phyloP scores from a whole-genome alignment of 129 eudicot genomes.

The Flaveria bidentis region DNA sequence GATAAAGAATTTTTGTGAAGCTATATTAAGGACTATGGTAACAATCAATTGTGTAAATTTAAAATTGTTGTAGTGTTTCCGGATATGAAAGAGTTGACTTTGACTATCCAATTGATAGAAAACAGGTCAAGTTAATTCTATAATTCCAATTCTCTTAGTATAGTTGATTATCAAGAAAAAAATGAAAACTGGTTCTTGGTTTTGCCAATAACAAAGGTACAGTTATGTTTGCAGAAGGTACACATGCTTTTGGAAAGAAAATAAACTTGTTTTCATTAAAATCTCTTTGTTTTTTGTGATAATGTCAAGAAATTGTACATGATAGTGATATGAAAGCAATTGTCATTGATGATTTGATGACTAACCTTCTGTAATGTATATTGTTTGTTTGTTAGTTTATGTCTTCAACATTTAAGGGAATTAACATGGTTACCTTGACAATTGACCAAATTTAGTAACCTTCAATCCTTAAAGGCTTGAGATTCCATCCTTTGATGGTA shows the following conservation, averaged over 20 bases:
- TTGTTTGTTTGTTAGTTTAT: constrained; percentile 20
- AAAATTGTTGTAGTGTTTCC: neutral
- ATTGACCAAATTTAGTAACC: neutral
- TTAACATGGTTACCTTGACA: neutral
- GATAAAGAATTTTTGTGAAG: neutral
- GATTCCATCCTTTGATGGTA: neutral
- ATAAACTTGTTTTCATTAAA: neutral
- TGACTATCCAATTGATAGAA: constrained; percentile 6
- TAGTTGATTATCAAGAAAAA: constrained; percentile 4
- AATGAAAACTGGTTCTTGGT: neutral
- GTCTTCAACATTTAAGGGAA: constrained; percentile 16
- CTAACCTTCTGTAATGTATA: constrained; percentile 12
- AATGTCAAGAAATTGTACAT: constrained; percentile 14
- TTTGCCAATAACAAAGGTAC: constrained; percentile 6
- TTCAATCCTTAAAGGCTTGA: neutral
- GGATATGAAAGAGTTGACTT: constrained; percentile 9
- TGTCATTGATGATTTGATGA: constrained; percentile 12
- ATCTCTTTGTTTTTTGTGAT: constrained; percentile 17
- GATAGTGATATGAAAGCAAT: constrained; percentile 4
- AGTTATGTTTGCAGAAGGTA: constrained; percentile 10
- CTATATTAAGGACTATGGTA: neutral
- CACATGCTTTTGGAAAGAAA: constrained; percentile 12
- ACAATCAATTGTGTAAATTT: neutral
- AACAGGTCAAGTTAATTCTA: neutral
- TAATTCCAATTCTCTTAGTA: constrained; percentile 6